Conservation (phyloP, 345 rosid genomes). For the Gossypium longicalyx region DNA sequence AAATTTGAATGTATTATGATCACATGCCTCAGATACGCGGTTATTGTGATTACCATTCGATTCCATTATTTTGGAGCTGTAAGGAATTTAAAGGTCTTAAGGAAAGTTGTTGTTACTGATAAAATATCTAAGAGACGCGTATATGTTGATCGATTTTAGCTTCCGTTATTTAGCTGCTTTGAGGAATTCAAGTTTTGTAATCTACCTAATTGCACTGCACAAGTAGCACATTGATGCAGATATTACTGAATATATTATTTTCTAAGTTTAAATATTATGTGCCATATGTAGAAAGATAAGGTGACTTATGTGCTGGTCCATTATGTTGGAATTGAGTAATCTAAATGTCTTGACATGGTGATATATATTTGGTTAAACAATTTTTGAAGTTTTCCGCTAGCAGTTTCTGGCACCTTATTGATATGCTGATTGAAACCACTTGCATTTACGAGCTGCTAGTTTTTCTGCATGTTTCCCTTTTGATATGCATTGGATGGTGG, state of each 20-base stretch:
- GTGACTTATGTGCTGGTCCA: background rate
- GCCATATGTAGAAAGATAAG: background rate
- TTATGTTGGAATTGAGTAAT: background rate
- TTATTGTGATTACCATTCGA: background rate
- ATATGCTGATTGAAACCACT: background rate
- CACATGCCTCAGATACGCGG: background rate
- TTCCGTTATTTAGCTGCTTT: background rate
- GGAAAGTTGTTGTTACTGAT: background rate
- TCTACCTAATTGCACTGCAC: no score
- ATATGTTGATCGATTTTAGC: background rate
- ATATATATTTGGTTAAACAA: background rate
- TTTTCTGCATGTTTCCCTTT: background rate
- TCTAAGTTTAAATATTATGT: background rate
- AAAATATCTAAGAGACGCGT: background rate
- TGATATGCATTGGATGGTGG: background rate
- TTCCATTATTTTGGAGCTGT: conserved; percentile 2
- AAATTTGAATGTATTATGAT: background rate
- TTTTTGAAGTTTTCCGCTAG: background rate
- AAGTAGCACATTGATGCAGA: background rate
- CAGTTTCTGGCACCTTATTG: background rate
- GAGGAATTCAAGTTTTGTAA: background rate
- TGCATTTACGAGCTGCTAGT: background rate
- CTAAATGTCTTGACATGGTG: background rate
- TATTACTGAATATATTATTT: background rate
- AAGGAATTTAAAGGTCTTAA: background rate